Base-by-base conservation (phyloP, 2,329 filamentous ascomycete genomes). In the Colletotrichum sp. region DNA sequence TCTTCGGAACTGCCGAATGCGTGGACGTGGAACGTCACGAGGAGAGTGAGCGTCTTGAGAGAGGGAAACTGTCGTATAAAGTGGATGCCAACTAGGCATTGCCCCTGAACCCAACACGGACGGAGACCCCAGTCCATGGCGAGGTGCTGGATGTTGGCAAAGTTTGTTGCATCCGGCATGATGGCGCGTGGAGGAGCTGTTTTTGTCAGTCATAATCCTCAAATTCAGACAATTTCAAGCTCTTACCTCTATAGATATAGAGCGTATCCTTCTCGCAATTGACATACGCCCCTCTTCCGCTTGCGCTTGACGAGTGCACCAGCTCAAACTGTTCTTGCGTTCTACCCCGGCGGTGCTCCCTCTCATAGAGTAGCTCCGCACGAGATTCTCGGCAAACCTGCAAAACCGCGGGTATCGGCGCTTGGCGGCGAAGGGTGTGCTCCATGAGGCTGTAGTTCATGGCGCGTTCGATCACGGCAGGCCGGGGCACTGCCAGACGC, bases 71-170 rank as follows among this genome's bases (percentile, higher is more conserved):
- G 66, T 12, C 39, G 65, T 13, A 77, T 28, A 15, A 77, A 67
- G 6, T 21, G 21, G 13, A 63, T 12, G 34, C 72, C 75, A 3
- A n/a, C 15, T 4, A 34, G 66, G 16, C 71, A 67, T 2, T 70
- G 67, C 5, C 21, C 18, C 2, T 68, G 52, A 10, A 75, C 24
- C 75, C 75, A 77, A 15, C 75, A 75, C 4, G 75, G 72, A 13
- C 62, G 59, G 10, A 77, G 71, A 28, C 75, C 75, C 75, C 75
- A 77, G 24, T 75, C 72, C 72, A 77, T 77, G 62, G 75, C 75
- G 13, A 77, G 75, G 24, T 75, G 34, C 36, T 39, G 71, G 13
- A 77, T 12, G 49, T 68, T 67, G 36, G 52, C 21, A 13, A 66
- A 77, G 60, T 55, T 67, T 66, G 30, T 18, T n/a, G 28, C 62